phyloP scores from a whole-genome alignment of 2,329 filamentous ascomycete species.

The Phialemoniopsis sp. region DNA sequence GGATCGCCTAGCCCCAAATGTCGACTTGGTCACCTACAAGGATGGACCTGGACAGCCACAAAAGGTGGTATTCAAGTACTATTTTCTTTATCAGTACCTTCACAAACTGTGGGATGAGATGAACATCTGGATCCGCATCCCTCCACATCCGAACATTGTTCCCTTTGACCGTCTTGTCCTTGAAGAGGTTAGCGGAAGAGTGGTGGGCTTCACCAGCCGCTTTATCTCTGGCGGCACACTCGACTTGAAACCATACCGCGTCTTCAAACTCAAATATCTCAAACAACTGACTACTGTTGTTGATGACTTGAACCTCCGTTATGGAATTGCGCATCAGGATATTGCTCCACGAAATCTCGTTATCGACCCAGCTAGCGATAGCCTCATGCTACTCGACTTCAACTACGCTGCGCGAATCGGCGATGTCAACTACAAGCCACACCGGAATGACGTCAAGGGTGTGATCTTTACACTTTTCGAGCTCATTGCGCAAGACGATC shows the following conservation, averaged over 20 bases:
- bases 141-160: slow-evolving; percentile 19
- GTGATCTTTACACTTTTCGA: slow-evolving; percentile 10
- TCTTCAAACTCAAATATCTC: slow-evolving; percentile 29
- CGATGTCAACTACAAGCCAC: neutral
- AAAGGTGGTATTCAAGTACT: slow-evolving; percentile 12
- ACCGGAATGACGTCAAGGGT: slow-evolving; percentile 6
- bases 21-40: slow-evolving; percentile 16
- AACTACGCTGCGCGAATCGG: slow-evolving; percentile 17
- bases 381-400: slow-evolving; percentile 30
- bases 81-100: slow-evolving; percentile 15
- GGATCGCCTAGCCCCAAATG: slow-evolving; percentile 17
- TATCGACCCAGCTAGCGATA: slow-evolving; percentile 23
- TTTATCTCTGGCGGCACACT: slow-evolving; percentile 28
- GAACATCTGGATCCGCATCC: slow-evolving; percentile 25
- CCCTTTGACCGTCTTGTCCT: slow-evolving; percentile 16
- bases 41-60: neutral
- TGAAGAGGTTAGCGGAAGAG: slow-evolving; percentile 8
- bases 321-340: slow-evolving; percentile 32
- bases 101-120: slow-evolving; percentile 22
- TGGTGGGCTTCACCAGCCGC: slow-evolving; percentile 15
- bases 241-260: slow-evolving; percentile 17
- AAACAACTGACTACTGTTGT: slow-evolving; percentile 27
- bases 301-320: slow-evolving; percentile 29
- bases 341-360: slow-evolving; percentile 30
- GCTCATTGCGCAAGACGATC: slow-evolving; percentile 7